Evolutionary conservation across 768 basidiomycete species (phyloP), one percentile per base, ranked within the genome.

Genomic region (Daedaleopsis sinensis): DNA sequence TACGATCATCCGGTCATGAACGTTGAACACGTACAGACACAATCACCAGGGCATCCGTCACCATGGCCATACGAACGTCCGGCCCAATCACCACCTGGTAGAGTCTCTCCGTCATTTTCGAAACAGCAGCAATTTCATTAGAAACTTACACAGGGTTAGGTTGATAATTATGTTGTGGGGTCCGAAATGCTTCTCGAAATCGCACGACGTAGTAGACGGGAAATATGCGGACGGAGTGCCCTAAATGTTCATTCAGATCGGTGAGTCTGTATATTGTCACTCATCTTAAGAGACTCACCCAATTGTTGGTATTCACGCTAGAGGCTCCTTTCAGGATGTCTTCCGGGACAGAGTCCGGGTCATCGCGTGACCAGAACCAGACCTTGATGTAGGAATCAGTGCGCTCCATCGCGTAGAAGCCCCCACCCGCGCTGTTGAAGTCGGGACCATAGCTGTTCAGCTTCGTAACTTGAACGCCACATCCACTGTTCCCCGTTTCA

Each of bases 111-210:
- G 50, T 58, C 59, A 32, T 52, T 4, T 39, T 8, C 55, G 46
- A 15, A 18, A 18, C 50, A 35, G 15, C 8, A n/a, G n/a, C n/a
- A n/a, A n/a, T n/a, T n/a, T n/a, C n/a, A n/a, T n/a, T n/a, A n/a
- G n/a, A n/a, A n/a, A 7, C 84, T 68, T 64, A 88, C 89, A 89
- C 67, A 90, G 83, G 1, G 87, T 85, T 57, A 89, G 78, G 65
- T 91, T 85, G 65, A 91, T 86, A 62, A 90, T 76, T 57, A 90
- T 89, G 61, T 83, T 85, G 67, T 89, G 82, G 1, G 77, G 64
- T 7, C 79, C 74, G 63, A 91, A 85, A 57, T 85, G 74, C 52
- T 77, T 74, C 49, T 75, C 63, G 48, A 93, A 78, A 61, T 87
- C 73, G 67, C 90, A 93, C 52, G 76, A 73, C 2, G 76, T 80